Evolutionary conservation across 495 filamentous ascomycete species (phyloP).

Genomic region (Cudoniella acicularis): DNA sequence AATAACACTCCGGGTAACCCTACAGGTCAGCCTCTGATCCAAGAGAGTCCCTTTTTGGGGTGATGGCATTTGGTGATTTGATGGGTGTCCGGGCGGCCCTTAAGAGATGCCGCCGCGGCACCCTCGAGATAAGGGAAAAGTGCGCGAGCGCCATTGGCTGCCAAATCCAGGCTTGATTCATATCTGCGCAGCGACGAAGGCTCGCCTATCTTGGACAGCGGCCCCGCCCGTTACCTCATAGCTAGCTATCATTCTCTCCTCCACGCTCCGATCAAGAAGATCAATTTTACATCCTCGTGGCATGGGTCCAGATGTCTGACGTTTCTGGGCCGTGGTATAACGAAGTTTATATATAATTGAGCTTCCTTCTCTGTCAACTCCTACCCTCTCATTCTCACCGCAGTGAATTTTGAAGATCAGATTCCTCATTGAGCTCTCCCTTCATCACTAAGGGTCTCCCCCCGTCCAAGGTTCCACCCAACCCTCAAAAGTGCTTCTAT

Average conservation of each 20-base stretch:
- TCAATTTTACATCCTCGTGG: neutral
- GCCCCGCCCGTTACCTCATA: no score
- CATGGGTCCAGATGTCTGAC: neutral
- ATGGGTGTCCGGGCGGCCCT: neutral
- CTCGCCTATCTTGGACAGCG: neutral
- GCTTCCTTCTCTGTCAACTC: neutral
- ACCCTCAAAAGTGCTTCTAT: constrained; percentile 12
- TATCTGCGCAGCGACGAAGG: no score
- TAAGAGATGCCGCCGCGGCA: neutral
- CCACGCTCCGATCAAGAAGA: neutral
- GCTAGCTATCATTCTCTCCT: neutral
- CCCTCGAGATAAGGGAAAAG: no score
- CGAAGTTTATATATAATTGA: neutral
- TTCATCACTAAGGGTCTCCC: neutral
- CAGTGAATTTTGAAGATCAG: neutral
- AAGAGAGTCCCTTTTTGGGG: no score
- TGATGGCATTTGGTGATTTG: no score
- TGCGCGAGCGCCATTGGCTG: no score
- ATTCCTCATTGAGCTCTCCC: neutral
- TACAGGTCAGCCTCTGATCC: no score
- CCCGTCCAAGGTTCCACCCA: constrained; percentile 12
- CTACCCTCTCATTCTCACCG: neutral
- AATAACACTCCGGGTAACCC: no score
- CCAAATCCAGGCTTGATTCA: no score
- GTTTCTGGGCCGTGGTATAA: neutral